Evolutionary conservation across 164 flowering plant species (phyloP).

Genomic region (Magnolia sinica): DNA sequence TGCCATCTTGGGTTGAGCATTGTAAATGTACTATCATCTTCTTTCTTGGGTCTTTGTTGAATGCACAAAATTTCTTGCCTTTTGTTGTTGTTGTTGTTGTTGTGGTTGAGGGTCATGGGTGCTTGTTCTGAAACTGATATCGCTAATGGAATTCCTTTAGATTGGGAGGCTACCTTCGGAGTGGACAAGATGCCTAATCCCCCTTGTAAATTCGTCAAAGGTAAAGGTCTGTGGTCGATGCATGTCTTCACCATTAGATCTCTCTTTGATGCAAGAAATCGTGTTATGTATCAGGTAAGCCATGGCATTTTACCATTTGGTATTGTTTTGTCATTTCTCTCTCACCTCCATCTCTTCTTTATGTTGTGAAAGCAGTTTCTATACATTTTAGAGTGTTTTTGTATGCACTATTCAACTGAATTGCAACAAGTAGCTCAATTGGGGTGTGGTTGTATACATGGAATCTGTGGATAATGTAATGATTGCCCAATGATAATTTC

Average conservation of each 20-base stretch:
- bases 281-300: conserved; percentile 60
- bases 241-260: conserved; percentile 40
- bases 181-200: conserved; percentile 60
- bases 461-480: no score
- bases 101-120: no score
- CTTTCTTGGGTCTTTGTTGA: neutral
- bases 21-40: neutral
- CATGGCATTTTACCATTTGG: neutral
- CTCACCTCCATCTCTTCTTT: neutral
- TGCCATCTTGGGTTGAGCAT: neutral
- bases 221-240: conserved; percentile 62
- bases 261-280: conserved; percentile 60
- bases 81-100: neutral
- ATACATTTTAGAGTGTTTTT: no score
- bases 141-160: conserved; percentile 24
- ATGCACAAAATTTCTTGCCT: neutral
- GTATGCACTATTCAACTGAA: no score
- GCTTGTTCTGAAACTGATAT: neutral
- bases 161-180: conserved; percentile 80
- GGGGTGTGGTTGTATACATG: no score
- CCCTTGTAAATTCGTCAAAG: conserved; percentile 54
- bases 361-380: no score
- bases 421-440: no score
- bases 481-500: no score
- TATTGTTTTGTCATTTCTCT: neutral